Evolutionary conservation across 768 basidiomycete species (phyloP), one percentile per base, ranked within the genome.

Genomic region (Lanmaoa rubissima): DNA sequence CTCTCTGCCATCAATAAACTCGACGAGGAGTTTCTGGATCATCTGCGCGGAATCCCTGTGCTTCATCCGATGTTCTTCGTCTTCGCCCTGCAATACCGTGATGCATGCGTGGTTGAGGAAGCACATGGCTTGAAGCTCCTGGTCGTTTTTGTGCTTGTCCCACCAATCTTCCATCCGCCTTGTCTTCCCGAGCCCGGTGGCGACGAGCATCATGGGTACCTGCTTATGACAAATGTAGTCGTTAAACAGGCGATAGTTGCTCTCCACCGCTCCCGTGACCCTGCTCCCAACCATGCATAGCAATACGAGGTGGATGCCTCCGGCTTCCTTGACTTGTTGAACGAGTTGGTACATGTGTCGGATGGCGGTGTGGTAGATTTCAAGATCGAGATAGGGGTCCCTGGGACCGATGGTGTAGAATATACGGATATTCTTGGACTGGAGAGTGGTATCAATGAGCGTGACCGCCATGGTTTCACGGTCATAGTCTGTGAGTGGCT

Each of bases 231-330:
- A 80, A 5, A 79, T 64, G n/a, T 69, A 61, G 21, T 78, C 69
- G 42, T 64, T 39, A 54, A 79, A 76, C 1, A 78, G 45, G 19
- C 56, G 61, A 61, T 75, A 77, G 53, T 79, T 80, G 58, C 65
- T 67, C 44, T 67, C 59, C 45, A 70, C 61, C 0, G 72, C 58
- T 21, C 65, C 63, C 6, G 66, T 74, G 55, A 77, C 64, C 59
- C 68, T 63, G 17, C 76, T 73, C 5, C 70, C 75, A 7, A 74
- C 69, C 66, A 80, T 72, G 60, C 73, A 73, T 50, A 73, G 68
- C 13, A 78, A 42, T 0, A 80, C 66, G 32, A 80, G 74, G 58
- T 69, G 74, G 26, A 80, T 64, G 6, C 79, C 79, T 1, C 66
- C 71, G 0, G 53, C 38, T 0, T 46, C 45, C 7, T 35, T 54